These are phyloP conservation scores for Myriangium duriaei DNA, from an alignment of 2,329 filamentous ascomycete species.

Conservation along the genomic window DNA sequence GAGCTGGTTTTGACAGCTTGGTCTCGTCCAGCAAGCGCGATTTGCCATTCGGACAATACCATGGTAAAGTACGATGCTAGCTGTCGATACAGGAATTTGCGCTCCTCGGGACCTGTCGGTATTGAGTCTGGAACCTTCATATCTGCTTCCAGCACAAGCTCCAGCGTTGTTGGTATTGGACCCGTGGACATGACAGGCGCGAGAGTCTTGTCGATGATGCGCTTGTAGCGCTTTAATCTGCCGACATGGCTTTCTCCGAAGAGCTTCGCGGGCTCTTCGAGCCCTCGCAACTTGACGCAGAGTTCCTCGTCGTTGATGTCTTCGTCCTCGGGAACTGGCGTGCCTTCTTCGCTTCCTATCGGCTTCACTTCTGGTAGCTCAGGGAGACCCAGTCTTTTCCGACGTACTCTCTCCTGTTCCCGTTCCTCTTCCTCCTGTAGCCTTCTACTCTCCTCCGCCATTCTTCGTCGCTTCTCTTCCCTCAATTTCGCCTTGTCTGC, in stretches of 20 bases:
- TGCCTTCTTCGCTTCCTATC: constrained; percentile 28
- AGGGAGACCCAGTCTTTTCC: constrained; percentile 69
- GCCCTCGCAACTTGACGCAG: constrained; percentile 49
- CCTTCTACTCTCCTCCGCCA: constrained; percentile 68
- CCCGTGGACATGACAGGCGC: constrained; percentile 48
- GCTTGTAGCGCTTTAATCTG: constrained; percentile 58
- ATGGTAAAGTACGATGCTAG: constrained; percentile 92
- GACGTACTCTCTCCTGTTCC: constrained; percentile 57
- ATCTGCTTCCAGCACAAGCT: constrained; percentile 67
- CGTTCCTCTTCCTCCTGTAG: constrained; percentile 60
- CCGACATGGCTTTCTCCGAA: constrained; percentile 71
- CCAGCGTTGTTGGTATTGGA: constrained; percentile 76
- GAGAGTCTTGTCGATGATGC: constrained; percentile 38
- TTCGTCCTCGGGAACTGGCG: constrained; percentile 30
- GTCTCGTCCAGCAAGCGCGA: constrained; percentile 53
- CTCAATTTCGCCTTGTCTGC: constrained; percentile 54
- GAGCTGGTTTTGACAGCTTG: constrained; percentile 54
- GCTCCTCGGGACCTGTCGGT: constrained; percentile 50
- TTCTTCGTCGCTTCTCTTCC: constrained; percentile 66
- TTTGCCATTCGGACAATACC: constrained; percentile 80
- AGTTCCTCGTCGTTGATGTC: constrained; percentile 64
- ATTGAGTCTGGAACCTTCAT: constrained; percentile 67
- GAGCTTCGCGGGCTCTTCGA: constrained; percentile 60
- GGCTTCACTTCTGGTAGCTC: constrained; percentile 48
- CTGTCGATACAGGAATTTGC: constrained; percentile 68